Percentiles rank a stretch among this genome's conserved stretches.
Conservation (phyloP, 75 land plant genomes). For the Cunninghamia lanceolata region DNA sequence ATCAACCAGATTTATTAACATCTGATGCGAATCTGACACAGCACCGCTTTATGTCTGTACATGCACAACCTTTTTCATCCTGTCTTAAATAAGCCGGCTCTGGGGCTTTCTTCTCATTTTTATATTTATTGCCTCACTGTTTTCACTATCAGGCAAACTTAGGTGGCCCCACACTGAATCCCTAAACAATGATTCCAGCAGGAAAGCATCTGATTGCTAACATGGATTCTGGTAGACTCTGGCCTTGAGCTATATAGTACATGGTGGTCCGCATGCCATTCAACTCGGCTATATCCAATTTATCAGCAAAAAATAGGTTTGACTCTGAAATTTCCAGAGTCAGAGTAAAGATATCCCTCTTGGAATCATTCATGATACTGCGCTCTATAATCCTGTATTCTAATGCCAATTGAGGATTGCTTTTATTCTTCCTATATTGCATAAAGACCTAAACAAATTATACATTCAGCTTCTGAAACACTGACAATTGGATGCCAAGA, state of each 20-base stretch:
- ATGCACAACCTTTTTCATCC: no score
- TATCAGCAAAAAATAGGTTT: conserved; percentile 85
- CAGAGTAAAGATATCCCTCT: conserved; percentile 55
- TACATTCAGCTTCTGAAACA: neutral
- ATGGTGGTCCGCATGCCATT: conserved; percentile 68
- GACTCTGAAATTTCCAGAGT: conserved; percentile 76
- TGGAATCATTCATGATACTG: conserved; percentile 8
- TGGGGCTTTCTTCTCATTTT: no score
- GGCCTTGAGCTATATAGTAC: conserved; percentile 58
- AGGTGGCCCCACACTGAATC: conserved; percentile 83
- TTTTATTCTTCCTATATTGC: conserved; percentile 87
- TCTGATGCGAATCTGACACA: no score
- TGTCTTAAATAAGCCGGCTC: no score
- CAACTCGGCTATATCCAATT: conserved; percentile 84
- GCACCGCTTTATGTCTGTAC: no score
- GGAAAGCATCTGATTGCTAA: conserved; percentile 81
- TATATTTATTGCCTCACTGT: conserved; percentile 89
- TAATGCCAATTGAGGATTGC: conserved; percentile 85
- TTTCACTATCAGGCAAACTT: conserved; percentile 73
- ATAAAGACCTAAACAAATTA: conserved; percentile 58
- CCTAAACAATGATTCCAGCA: conserved; percentile 86
- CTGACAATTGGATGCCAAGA: neutral
- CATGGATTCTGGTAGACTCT: conserved; percentile 66
- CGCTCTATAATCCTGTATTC: conserved; percentile 92
- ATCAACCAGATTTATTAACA: no score